These are phyloP conservation scores for Penicillium sp. DNA, from an alignment of 2,329 filamentous ascomycete species.

Conservation along the genomic window DNA sequence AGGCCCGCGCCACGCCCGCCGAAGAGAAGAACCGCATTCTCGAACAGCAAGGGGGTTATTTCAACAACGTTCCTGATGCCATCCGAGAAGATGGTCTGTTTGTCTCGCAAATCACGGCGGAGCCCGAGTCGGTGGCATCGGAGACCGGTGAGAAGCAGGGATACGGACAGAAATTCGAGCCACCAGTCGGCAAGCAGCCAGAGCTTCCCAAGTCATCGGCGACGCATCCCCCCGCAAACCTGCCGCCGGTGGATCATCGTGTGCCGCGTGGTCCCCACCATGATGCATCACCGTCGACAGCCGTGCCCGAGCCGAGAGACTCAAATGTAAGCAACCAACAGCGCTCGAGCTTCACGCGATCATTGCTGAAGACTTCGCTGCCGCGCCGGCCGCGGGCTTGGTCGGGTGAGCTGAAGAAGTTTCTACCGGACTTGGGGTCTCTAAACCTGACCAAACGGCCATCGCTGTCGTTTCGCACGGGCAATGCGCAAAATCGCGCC, in stretches of 20 bases:
- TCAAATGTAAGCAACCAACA: slow-evolving; percentile 5
- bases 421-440: slow-evolving; percentile 33
- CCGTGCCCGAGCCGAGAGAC: slow-evolving; percentile 12
- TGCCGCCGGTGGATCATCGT: slow-evolving; percentile 9
- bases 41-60: slow-evolving; percentile 47
- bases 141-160: background rate
- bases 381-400: slow-evolving; percentile 33
- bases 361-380: slow-evolving; percentile 31
- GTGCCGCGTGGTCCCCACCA: slow-evolving; percentile 14
- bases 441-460: slow-evolving; percentile 25
- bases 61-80: slow-evolving; percentile 37
- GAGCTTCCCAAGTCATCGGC: slow-evolving; percentile 1
- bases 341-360: slow-evolving; percentile 32
- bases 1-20: slow-evolving; percentile 52
- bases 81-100: slow-evolving; percentile 28
- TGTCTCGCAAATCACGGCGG: slow-evolving; percentile 28
- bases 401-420: slow-evolving; percentile 36
- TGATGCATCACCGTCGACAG: slow-evolving; percentile 5
- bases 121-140: slow-evolving; percentile 27
- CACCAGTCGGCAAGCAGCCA: background rate
- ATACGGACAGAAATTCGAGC: background rate
- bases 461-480: slow-evolving; percentile 26
- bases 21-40: slow-evolving; percentile 55
- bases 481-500: slow-evolving; percentile 23
- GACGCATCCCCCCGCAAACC: slow-evolving; percentile 8